These are phyloP conservation scores for Eimeria praecox DNA, from an alignment of 169 alveolate genomes.

Conservation along the genomic window DNA sequence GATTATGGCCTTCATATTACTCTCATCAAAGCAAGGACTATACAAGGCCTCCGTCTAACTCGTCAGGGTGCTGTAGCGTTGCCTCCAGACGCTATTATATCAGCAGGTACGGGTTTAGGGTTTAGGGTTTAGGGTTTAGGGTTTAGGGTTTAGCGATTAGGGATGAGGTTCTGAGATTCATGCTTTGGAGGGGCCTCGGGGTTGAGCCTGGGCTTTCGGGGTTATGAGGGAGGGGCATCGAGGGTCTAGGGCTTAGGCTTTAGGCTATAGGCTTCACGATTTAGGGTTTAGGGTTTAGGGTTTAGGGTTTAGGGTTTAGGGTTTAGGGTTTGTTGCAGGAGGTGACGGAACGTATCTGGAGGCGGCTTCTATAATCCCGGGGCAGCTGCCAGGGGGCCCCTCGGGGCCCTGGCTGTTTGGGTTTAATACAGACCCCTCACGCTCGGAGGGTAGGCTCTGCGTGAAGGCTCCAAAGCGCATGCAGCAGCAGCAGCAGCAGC, in stretches of 20 bases:
- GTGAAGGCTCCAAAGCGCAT: not conserved
- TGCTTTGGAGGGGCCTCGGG: not conserved
- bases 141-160: not conserved
- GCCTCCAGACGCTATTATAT: conserved; percentile 77
- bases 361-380: conserved; percentile 89
- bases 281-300: not conserved
- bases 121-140: not conserved
- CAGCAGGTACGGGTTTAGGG: conserved; percentile 39
- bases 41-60: not conserved
- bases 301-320: not conserved
- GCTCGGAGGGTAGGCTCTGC: conserved; percentile 88
- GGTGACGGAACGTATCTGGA: conserved; percentile 92
- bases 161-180: not conserved
- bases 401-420: conserved; percentile 85
- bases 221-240: not conserved
- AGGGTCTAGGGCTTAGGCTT: not conserved
- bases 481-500: not conserved
- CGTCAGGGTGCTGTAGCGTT: conserved; percentile 36
- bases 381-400: conserved; percentile 23
- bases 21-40: conserved; percentile 52
- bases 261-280: not conserved
- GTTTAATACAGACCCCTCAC: conserved; percentile 88
- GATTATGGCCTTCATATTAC: conserved; percentile 72
- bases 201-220: not conserved
- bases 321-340: conserved; percentile 71